Base-by-base conservation (phyloP, 106 monocot genomes). In the Platanthera zijinensis region DNA sequence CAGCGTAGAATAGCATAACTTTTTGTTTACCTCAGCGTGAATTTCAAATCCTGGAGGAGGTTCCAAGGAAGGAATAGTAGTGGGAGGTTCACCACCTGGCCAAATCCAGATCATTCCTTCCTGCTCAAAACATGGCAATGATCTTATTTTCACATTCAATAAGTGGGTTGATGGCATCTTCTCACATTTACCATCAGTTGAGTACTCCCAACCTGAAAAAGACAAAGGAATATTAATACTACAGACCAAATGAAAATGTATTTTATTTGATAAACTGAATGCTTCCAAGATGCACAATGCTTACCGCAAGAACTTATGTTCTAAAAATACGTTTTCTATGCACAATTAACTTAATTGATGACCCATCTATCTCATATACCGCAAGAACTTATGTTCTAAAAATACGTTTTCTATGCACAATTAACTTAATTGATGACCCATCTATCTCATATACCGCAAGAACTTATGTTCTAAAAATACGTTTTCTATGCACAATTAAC, bases 21-120 rank as follows among this genome's bases (percentile, higher is more conserved):
- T 71, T 18, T 39, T 25, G n/a, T 7, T 72, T 85, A 94, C 97
- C 97, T 99, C 97, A 57, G 97, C 97, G 64, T 99, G 97, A 76
- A 99, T 76, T 78, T 39, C 56, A 76, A 94, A 99, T 71, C 94
- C 97, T 17, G 89, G 57, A 84, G 94, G 97, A 67, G 91, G 94
- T 51, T 78, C 82, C 67, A 99, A 77, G 74, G 91, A 99, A 73
- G 97, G 97, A 75, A 99, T 80, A 48, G 88, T 30, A 28, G 19
- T 75, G 3, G 94, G 93, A 12, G 91, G 86, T 48, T 73, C 94
- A 76, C 84, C 85, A 57, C 97, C 97, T 45, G 97, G 94, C 94
- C 97, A 99, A 53, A 99, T 86, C 97, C 97, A 99, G 47, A 99
- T 74, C 91, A 99, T 92, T 15, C 88, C 85, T 82, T 99, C 97